phyloP scores from a whole-genome alignment of 2,329 filamentous ascomycete species.

The Fonsecaea multimorphosa region DNA sequence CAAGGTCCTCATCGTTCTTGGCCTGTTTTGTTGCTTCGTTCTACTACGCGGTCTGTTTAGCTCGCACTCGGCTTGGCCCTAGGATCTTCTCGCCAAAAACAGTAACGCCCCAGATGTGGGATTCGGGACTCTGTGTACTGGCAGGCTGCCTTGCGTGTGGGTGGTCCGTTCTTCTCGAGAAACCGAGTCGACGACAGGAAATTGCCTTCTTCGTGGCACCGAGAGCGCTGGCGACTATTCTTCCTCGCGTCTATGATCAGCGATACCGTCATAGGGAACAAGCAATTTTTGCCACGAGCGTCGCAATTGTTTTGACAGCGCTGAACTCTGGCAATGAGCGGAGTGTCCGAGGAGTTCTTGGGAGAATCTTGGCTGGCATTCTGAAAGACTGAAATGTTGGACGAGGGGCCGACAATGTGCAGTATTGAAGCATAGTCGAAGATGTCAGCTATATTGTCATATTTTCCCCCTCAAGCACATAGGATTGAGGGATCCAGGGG shows the following conservation, averaged over 20 bases:
- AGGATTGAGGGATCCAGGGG: neutral
- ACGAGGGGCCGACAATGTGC: neutral
- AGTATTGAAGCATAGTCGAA: neutral
- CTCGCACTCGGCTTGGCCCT: constrained; percentile 75
- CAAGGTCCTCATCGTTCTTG: constrained; percentile 77
- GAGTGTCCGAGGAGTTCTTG: constrained; percentile 36
- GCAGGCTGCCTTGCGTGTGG: constrained; percentile 77
- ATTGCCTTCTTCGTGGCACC: constrained; percentile 82
- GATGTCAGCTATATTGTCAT: neutral
- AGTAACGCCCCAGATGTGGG: constrained; percentile 62
- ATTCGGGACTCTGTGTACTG: constrained; percentile 69
- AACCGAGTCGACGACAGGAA: constrained; percentile 68
- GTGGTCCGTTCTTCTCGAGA: constrained; percentile 80
- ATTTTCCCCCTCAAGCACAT: neutral
- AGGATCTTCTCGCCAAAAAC: constrained; percentile 63
- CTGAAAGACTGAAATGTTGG: constrained; percentile 26
- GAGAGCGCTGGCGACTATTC: constrained; percentile 73
- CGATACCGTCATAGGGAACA: constrained; percentile 44
- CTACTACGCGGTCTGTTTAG: constrained; percentile 83
- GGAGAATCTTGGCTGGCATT: constrained; percentile 35
- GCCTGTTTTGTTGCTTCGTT: constrained; percentile 78
- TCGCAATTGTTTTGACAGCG: constrained; percentile 35
- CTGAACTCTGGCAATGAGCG: constrained; percentile 21
- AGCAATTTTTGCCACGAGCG: constrained; percentile 38
- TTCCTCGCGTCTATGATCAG: constrained; percentile 71